Conservation (phyloP, 2,329 filamentous ascomycete species). For the Elsinoe perseae region DNA sequence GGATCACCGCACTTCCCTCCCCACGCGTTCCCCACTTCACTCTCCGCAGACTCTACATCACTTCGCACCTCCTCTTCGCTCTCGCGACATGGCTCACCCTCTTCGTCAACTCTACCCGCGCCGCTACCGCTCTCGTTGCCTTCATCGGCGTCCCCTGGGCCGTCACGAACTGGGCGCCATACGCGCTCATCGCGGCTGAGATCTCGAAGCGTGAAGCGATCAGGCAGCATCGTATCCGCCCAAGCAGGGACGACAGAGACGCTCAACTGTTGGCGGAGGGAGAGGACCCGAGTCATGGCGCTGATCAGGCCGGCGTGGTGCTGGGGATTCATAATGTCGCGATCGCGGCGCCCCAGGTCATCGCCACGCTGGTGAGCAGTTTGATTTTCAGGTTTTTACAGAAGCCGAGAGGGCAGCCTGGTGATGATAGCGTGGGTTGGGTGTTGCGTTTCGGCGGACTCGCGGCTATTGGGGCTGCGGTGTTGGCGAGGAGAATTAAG, state of each 20-base stretch:
- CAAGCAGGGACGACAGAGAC: conserved; percentile 29
- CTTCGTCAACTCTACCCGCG: conserved; percentile 61
- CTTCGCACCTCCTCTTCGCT: conserved; percentile 77
- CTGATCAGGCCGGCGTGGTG: conserved; percentile 79
- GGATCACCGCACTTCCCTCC: conserved; percentile 15
- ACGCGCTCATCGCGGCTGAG: conserved; percentile 88
- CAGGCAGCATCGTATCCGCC: conserved; percentile 43
- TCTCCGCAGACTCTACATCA: conserved; percentile 78
- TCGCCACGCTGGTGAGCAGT: conserved; percentile 78
- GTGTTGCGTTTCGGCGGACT: conserved; percentile 77
- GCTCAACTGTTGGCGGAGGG: conserved; percentile 35
- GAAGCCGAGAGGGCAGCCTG: conserved; percentile 75
- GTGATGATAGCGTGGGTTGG: conserved; percentile 80
- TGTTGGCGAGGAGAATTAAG: conserved; percentile 58
- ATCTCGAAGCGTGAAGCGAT: conserved; percentile 74
- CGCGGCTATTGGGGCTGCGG: conserved; percentile 69
- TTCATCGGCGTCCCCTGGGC: conserved; percentile 88
- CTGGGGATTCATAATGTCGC: conserved; percentile 94
- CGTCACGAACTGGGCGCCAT: conserved; percentile 87
- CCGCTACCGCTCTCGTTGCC: conserved; percentile 69
- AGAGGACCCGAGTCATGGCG: conserved; percentile 48
- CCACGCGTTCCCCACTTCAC: conserved; percentile 77
- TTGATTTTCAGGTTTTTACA: conserved; percentile 78
- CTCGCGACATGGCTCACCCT: conserved; percentile 75
- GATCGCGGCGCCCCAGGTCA: conserved; percentile 82